Conservation (phyloP, 768 basidiomycete genomes). For the Mycena chlorophos region DNA sequence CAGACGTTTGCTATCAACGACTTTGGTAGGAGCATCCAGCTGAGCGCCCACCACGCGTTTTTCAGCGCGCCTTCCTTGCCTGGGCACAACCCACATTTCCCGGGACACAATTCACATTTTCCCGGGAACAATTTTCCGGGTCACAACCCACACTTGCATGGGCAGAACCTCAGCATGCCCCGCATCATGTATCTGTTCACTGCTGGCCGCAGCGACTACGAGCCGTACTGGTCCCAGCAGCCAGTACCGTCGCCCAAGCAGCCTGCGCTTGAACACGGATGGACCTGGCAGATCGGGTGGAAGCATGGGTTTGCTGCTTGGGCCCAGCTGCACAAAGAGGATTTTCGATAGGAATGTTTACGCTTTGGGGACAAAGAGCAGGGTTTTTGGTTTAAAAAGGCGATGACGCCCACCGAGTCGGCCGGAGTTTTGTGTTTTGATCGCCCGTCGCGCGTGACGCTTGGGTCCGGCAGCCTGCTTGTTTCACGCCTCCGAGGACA, state of each 20-base stretch:
- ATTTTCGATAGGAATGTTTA: neutral
- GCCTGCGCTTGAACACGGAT: constrained; percentile 7
- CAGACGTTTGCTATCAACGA: constrained; percentile 13
- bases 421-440: neutral
- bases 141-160: neutral
- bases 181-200: constrained; percentile 11
- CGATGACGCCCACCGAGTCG: too few relatives aligned
- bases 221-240: constrained; percentile 12
- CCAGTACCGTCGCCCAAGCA: neutral
- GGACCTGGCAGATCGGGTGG: constrained; percentile 8
- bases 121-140: too few relatives aligned
- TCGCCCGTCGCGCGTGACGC: neutral
- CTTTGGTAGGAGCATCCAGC: constrained; percentile 7
- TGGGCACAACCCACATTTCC: neutral
- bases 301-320: constrained; percentile 3
- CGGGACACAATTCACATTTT: too few relatives aligned
- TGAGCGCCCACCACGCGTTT: neutral
- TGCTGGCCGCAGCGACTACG: constrained; percentile 2
- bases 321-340: constrained; percentile 1
- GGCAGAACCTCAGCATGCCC: neutral
- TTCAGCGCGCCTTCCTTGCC: neutral
- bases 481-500: neutral
- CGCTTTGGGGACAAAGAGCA: neutral
- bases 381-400: neutral
- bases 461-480: neutral